phyloP scores from a whole-genome alignment of 1,284 basidiomycete species.

The Earliella scabrosa region DNA sequence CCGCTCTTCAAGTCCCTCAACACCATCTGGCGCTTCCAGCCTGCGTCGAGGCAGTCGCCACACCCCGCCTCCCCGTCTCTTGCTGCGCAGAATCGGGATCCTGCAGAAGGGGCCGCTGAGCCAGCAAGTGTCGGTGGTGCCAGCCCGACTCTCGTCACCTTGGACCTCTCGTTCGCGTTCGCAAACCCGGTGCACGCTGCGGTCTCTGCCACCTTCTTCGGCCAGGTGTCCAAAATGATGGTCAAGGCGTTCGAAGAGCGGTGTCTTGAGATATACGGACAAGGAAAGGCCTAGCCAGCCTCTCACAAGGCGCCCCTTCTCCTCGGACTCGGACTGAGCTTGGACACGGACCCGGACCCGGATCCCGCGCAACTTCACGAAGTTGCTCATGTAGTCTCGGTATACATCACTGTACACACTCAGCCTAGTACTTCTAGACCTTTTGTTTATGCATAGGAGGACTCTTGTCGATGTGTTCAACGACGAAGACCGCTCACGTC shows the following conservation, averaged over 20 bases:
- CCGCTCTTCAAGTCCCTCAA: constrained; percentile 86
- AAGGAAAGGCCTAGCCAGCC: constrained; percentile 29
- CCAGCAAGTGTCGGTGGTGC: constrained; percentile 27
- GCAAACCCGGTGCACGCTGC: constrained; percentile 86
- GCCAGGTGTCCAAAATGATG: constrained; percentile 88
- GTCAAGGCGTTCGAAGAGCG: constrained; percentile 90
- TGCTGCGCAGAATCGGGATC: constrained; percentile 12
- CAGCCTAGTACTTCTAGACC: too few relatives aligned
- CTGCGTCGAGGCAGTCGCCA: constrained; percentile 50
- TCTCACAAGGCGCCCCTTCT: too few relatives aligned
- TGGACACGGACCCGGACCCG: too few relatives aligned
- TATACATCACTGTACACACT: too few relatives aligned
- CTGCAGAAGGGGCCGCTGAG: constrained; percentile 6
- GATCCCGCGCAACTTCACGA: too few relatives aligned
- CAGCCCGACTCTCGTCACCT: constrained; percentile 72
- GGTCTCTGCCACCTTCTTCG: constrained; percentile 84
- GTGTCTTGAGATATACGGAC: constrained; percentile 74
- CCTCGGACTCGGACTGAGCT: too few relatives aligned
- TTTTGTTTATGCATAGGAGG: too few relatives aligned
- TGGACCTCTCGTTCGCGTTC: constrained; percentile 88
- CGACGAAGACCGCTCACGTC: too few relatives aligned
- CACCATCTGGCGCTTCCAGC: constrained; percentile 83
- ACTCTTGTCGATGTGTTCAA: too few relatives aligned
- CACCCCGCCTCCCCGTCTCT: constrained; percentile 37
- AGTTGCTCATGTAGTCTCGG: too few relatives aligned